Evolutionary conservation across 2,329 filamentous ascomycete species (phyloP).

Genomic region (Exserohilum turcica): DNA sequence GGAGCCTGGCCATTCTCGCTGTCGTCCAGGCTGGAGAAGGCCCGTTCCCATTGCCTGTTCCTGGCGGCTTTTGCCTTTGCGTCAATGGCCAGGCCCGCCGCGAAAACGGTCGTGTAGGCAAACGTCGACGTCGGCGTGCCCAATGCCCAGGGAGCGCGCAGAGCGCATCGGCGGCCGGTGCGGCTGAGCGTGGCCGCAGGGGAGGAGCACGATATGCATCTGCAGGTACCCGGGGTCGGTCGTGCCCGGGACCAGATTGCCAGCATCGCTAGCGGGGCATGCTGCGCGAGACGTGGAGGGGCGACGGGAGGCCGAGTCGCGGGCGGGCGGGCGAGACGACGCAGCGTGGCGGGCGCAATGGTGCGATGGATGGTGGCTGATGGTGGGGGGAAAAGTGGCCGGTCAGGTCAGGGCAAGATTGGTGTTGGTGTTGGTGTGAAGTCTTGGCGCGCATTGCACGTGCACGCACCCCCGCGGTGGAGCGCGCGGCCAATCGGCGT

Average conservation of each 20-base stretch:
- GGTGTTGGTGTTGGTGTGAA: constrained; percentile 1
- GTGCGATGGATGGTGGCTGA: constrained; percentile 1
- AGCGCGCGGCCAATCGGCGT: constrained; percentile 11
- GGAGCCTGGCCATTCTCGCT: background rate
- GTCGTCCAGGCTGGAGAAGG: constrained; percentile 54
- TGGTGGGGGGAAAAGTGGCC: background rate
- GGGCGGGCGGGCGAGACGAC: constrained; percentile 18
- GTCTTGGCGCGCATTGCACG: constrained; percentile 4
- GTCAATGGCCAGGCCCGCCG: constrained; percentile 67
- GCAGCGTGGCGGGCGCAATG: constrained; percentile 18
- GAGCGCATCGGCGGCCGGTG: constrained; percentile 57
- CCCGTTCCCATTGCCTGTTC: constrained; percentile 64
- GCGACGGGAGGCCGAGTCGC: constrained; percentile 26
- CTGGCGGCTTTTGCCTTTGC: constrained; percentile 61
- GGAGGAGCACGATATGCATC: constrained; percentile 66
- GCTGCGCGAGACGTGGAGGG: constrained; percentile 27
- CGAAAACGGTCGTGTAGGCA: constrained; percentile 70
- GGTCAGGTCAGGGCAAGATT: background rate
- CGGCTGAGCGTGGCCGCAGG: constrained; percentile 56
- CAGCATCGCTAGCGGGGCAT: constrained; percentile 63
- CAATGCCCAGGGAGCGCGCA: constrained; percentile 58
- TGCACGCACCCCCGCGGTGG: constrained; percentile 10
- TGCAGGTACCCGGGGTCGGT: constrained; percentile 65
- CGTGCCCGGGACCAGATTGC: constrained; percentile 70
- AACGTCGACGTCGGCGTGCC: constrained; percentile 65